These are phyloP conservation scores for Yamadazyma blattariae DNA, from an alignment of 1,139 yeast genomes.

Conservation along the genomic window DNA sequence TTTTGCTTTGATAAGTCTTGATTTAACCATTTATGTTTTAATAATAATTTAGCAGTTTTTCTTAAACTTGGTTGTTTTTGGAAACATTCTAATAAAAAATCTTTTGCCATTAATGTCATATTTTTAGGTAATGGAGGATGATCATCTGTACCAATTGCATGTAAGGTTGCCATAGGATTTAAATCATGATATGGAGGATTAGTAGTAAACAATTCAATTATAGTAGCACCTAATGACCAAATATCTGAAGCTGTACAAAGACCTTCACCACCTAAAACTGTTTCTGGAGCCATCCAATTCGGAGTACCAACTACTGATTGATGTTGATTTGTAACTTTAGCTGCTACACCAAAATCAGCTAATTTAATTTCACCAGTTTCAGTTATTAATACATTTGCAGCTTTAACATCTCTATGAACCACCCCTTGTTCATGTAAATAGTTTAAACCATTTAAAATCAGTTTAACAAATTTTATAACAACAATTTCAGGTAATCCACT, in stretches of 20 bases:
- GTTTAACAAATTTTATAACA: conserved; percentile 59
- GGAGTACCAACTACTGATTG: conserved; percentile 65
- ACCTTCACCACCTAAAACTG: conserved; percentile 73
- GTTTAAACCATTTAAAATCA: conserved; percentile 70
- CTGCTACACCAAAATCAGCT: conserved; percentile 81
- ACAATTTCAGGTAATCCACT: conserved; percentile 58
- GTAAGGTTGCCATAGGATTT: conserved; percentile 84
- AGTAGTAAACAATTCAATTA: conserved; percentile 81
- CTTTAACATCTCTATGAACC: conserved; percentile 76
- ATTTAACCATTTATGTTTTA: conserved; percentile 62
- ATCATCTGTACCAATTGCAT: conserved; percentile 86
- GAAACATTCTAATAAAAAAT: conserved; percentile 73
- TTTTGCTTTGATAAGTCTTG: background rate
- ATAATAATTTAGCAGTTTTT: conserved; percentile 52
- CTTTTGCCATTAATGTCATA: conserved; percentile 51
- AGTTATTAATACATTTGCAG: conserved; percentile 69
- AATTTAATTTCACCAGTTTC: conserved; percentile 60
- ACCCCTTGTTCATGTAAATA: conserved; percentile 72
- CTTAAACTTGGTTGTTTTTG: conserved; percentile 70
- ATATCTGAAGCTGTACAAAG: conserved; percentile 85
- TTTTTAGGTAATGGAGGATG: conserved; percentile 74
- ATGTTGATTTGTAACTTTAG: conserved; percentile 45
- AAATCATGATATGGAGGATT: conserved; percentile 84
- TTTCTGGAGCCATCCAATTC: conserved; percentile 88
- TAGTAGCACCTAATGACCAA: conserved; percentile 95